Conservation (phyloP, 129 eudicot species). For the Smallanthus sonchifolius region DNA sequence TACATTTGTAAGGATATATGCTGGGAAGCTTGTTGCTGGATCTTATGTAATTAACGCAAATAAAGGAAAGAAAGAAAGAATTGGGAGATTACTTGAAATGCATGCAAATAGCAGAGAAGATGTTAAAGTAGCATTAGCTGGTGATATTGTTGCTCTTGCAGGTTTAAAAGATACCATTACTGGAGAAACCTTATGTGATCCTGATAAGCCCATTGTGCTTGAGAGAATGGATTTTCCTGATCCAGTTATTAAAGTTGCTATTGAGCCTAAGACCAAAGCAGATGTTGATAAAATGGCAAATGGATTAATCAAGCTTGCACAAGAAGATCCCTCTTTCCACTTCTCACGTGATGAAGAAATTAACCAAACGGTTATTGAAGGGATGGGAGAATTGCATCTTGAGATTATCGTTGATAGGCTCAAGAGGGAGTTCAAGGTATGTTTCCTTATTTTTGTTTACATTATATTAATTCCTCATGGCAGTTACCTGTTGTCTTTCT, state of each 20-base stretch:
- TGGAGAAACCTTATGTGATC: constrained; percentile 83
- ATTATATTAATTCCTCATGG: background rate
- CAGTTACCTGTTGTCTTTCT: background rate
- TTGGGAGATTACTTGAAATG: constrained; percentile 93
- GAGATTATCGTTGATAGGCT: constrained; percentile 87
- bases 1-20: constrained; percentile 80
- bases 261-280: constrained; percentile 96
- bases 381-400: constrained; percentile 98
- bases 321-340: constrained; percentile 99
- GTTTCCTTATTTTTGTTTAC: background rate
- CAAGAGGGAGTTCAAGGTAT: constrained; percentile 46
- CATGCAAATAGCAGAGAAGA: constrained; percentile 96
- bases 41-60: constrained; percentile 84
- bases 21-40: constrained; percentile 87
- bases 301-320: constrained; percentile 93
- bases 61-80: constrained; percentile 95
- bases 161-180: constrained; percentile 95
- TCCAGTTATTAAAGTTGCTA: constrained; percentile 97
- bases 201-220: constrained; percentile 74
- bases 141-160: constrained; percentile 97
- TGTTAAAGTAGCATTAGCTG: constrained; percentile 71
- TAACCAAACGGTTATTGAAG: constrained; percentile 94
- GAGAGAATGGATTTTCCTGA: constrained; percentile 99
- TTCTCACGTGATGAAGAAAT: constrained; percentile 90
- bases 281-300: constrained; percentile 87